Base-by-base conservation (phyloP, 169 alveolate genomes). In the Cryptosporidium muris region DNA sequence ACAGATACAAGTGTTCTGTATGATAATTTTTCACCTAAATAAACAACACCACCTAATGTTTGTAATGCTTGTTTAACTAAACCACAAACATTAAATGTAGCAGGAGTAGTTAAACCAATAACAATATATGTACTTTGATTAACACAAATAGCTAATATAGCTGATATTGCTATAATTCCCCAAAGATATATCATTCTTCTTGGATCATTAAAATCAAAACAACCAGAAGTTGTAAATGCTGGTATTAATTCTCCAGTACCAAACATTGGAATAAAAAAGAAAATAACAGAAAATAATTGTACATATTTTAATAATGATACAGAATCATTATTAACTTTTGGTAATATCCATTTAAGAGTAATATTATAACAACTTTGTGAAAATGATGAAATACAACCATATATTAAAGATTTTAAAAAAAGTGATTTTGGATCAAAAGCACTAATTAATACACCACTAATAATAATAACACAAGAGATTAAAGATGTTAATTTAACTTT, bases 221-320 rank as follows among this genome's bases (percentile, higher is more conserved):
- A 74, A 47, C 85, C 85, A 42, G 85, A 74, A 7, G 40, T 56
- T 14, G 66, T 74, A 52, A 74, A 74, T 2, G 85, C 85, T 34
- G 85, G 85, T n/a, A 74, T 58, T 9, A 48, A 66, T 60, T 74
- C 85, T 38, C 85, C 85, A 43, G 85, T 74, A 8, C 85, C 85
- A 37, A 74, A 74, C 85, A 74, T 74, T 14, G 85, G 85, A 45
- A 74, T 74, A 64, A 74, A 74, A 25, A 74, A 74, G 85, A 74
- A 74, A 4, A 74, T 52, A 42, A 74, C 60, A 12, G 85, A 74
- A 66, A 66, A 74, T 68, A 74, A 58, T 37, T 74, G 85, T 40
- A 74, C 85, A 45, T 74, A 74, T 51, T 58, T 74, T 45, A 74
- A 68, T 36, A 74, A 51, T 4, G 63, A 60, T 14, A 68, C 85